Evolutionary conservation across 2,329 filamentous ascomycete species (phyloP).

Genomic region (Lachnellula suecica): DNA sequence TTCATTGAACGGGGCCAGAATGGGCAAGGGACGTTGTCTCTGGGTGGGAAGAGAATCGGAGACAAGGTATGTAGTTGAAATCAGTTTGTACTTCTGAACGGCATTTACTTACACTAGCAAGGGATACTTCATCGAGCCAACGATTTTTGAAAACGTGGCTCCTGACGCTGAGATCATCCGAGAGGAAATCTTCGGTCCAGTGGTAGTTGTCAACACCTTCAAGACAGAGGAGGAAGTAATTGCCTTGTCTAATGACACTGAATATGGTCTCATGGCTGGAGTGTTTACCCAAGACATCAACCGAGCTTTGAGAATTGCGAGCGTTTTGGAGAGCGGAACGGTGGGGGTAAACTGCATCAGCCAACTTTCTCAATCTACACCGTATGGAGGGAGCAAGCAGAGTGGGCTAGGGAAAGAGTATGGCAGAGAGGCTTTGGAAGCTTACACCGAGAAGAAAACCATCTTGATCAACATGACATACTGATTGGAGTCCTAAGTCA

Average conservation of each 20-base stretch:
- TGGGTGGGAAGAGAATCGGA: constrained; percentile 11
- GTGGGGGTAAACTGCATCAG: constrained; percentile 49
- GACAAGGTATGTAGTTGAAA: background rate
- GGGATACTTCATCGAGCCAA: constrained; percentile 24
- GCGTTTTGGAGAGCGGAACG: constrained; percentile 52
- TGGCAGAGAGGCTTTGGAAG: constrained; percentile 23
- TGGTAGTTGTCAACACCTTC: constrained; percentile 58
- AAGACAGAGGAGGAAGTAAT: constrained; percentile 56
- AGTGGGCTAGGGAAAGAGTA: constrained; percentile 36
- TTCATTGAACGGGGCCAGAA: constrained; percentile 21
- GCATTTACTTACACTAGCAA: background rate
- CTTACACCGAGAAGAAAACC: constrained; percentile 22
- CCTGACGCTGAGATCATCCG: constrained; percentile 29
- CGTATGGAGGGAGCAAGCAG: constrained; percentile 26
- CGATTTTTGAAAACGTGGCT: constrained; percentile 38
- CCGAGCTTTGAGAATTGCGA: constrained; percentile 35
- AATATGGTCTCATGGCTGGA: constrained; percentile 53
- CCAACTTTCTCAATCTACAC: constrained; percentile 11
- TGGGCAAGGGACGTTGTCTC: constrained; percentile 25
- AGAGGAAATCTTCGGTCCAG: constrained; percentile 48
- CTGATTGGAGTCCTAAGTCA: too few species aligned
- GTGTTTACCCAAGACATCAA: constrained; percentile 52
- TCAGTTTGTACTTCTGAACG: background rate
- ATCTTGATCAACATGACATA: constrained; percentile 24
- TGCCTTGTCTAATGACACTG: constrained; percentile 53